These are phyloP conservation scores for Collybia sordida DNA, from an alignment of 768 basidiomycete species.

Conservation along the genomic window DNA sequence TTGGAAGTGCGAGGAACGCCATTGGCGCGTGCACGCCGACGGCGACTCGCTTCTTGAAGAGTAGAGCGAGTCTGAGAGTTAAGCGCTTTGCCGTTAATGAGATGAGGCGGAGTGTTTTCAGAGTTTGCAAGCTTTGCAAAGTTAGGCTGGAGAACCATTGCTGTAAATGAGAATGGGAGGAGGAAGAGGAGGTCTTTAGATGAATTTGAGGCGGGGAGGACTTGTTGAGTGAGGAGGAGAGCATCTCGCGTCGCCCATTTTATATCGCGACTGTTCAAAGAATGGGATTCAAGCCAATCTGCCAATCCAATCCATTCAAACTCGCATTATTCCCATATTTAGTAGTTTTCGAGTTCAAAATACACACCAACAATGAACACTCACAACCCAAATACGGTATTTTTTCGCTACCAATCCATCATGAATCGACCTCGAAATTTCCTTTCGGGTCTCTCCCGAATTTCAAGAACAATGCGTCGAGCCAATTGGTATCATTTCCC, in stretches of 20 bases:
- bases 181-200: neutral
- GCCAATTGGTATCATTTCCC: no score
- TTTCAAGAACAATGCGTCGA: no score
- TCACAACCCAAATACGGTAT: neutral
- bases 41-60: slow-evolving; percentile 28
- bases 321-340: neutral
- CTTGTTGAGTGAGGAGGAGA: neutral
- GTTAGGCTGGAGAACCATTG: slow-evolving; percentile 27
- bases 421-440: neutral
- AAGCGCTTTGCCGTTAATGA: slow-evolving; percentile 13
- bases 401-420: neutral
- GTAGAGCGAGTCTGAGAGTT: slow-evolving; percentile 18
- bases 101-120: slow-evolving; percentile 33
- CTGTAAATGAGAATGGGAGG: slow-evolving; percentile 7
- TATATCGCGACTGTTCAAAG: no score
- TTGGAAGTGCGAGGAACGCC: slow-evolving; percentile 27
- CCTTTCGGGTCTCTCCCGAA: no score
- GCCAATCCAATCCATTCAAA: slow-evolving; percentile 5
- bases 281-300: no score
- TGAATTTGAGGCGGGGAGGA: neutral
- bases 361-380: neutral
- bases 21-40: slow-evolving; percentile 36
- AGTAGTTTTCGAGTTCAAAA: neutral
- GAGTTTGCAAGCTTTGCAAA: slow-evolving; percentile 20
- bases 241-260: no score